phyloP scores from a whole-genome alignment of 495 filamentous ascomycete species.

The Mycothermus thermophilus region DNA sequence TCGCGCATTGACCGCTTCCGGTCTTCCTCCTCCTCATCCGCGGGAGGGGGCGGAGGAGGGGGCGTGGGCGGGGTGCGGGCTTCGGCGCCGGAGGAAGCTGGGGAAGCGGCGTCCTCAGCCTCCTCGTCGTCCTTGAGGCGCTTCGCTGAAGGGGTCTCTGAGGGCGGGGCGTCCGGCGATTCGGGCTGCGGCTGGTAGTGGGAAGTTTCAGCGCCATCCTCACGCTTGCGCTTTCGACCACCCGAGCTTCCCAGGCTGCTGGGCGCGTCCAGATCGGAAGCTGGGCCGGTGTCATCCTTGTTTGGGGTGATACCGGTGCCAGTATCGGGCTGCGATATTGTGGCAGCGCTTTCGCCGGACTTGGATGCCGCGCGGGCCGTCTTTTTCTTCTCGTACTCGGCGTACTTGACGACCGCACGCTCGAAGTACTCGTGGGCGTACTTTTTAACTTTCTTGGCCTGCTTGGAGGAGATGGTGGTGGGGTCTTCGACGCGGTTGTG shows the following conservation, averaged over 20 bases:
- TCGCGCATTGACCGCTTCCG: constrained; percentile 29
- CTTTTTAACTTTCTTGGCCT: constrained; percentile 65
- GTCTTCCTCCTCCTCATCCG: constrained; percentile 19
- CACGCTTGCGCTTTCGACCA: constrained; percentile 50
- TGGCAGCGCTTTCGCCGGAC: background rate
- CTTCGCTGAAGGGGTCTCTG: constrained; percentile 35
- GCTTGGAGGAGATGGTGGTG: constrained; percentile 54
- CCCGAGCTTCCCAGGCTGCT: constrained; percentile 18
- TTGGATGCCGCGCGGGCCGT: constrained; percentile 32
- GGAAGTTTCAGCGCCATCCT: constrained; percentile 20
- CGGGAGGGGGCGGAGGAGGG: constrained; percentile 29
- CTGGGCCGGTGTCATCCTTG: constrained; percentile 12
- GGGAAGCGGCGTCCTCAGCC: constrained; percentile 24
- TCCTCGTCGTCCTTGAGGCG: constrained; percentile 35
- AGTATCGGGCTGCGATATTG: constrained; percentile 13
- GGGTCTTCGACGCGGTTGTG: constrained; percentile 71
- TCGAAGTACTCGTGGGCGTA: constrained; percentile 77
- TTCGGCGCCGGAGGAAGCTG: constrained; percentile 19
- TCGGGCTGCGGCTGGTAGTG: constrained; percentile 18
- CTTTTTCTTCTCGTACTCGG: constrained; percentile 52
- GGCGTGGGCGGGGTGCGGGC: constrained; percentile 25
- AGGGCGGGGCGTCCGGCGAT: constrained; percentile 12
- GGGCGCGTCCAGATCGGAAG: constrained; percentile 20
- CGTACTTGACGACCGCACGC: constrained; percentile 64
- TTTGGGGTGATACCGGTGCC: constrained; percentile 10